phyloP scores from a whole-genome alignment of 768 basidiomycete species.

The Pulveroboletus sp. region DNA sequence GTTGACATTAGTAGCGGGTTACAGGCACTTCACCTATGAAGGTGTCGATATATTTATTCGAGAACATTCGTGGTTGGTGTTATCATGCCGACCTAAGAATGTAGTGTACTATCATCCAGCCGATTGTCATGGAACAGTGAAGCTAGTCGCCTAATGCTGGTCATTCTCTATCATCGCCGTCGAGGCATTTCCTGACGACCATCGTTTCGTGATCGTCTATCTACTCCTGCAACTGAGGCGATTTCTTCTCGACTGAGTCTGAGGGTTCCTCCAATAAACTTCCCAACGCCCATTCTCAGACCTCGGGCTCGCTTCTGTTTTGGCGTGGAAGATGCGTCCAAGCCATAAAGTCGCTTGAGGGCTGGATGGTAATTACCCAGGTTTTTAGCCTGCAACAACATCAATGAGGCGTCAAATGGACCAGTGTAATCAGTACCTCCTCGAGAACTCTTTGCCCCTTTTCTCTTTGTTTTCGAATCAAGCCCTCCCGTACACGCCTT shows the following conservation, averaged over 20 bases:
- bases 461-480: conserved; percentile 57
- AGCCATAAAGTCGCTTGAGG: conserved; percentile 63
- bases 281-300: conserved; percentile 74
- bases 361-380: conserved; percentile 81
- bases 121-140: neutral
- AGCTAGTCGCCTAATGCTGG: neutral
- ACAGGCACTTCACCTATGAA: conserved; percentile 23
- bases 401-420: neutral
- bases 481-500: conserved; percentile 68
- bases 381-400: conserved; percentile 61
- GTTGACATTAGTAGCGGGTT: conserved; percentile 21
- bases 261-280: conserved; percentile 64
- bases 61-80: conserved; percentile 1
- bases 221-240: conserved; percentile 28
- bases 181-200: neutral
- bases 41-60: conserved; percentile 3
- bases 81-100: conserved; percentile 3
- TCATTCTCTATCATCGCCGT: conserved; percentile 7
- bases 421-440: conserved; percentile 47
- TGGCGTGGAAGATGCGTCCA: conserved; percentile 20
- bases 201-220: conserved; percentile 2
- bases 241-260: conserved; percentile 63
- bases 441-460: conserved; percentile 52
- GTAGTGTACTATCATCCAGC: conserved; percentile 1
- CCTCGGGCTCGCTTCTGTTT: conserved; percentile 57